Base-by-base conservation (phyloP, 31 red algal species). In the Endocladia muricata region DNA sequence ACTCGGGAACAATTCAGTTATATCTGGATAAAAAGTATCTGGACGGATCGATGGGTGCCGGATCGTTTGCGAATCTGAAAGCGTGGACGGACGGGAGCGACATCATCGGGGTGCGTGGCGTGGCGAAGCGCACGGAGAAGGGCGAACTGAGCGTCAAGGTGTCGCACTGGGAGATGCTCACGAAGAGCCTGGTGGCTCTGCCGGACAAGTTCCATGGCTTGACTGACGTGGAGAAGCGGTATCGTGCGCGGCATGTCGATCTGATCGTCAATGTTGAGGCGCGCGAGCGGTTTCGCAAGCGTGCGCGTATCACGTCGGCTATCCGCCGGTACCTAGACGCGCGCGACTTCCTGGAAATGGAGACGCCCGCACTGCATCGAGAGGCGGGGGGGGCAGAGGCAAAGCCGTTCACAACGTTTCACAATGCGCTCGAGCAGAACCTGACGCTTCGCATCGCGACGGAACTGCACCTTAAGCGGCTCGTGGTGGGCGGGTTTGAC, bases 121-220 rank as follows among this genome's bases (percentile, higher is more conserved):
- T 77, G 7, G 81, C 84, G 11, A 88, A 88, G 37, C 54, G 88
- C 26, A 95, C 92, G 26, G 96, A 95, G 17, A 98, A 98, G 57
- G 96, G 96, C 43, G 96, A 98, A 68, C 87, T 95, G 33, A 88
- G 77, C 26, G 86, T 98, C 21, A 81, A 94, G 32, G 92, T 93
- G 8, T 48, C 70, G 2, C 34, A 93, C 21, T 95, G 84, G 83
- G 37, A 79, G 61, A 91, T 98, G 89, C 74, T 98, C 9, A 90
- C 91, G 7, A 98, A 98, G 82, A 81, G 79, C 40, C 71, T 98
- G 11, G 52, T 61, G 22, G 80, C 91, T 17, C 52, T 98, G 36
- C 96, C 96, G 4, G 96, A 98, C 78, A 98, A 98, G 42, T 99
- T 92, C 43, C 92, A 99, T 44, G 97, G 92, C 5, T 69, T 99